These are phyloP conservation scores for Candida boidinii DNA, from an alignment of 805 yeast genomes.

Conservation along the genomic window DNA sequence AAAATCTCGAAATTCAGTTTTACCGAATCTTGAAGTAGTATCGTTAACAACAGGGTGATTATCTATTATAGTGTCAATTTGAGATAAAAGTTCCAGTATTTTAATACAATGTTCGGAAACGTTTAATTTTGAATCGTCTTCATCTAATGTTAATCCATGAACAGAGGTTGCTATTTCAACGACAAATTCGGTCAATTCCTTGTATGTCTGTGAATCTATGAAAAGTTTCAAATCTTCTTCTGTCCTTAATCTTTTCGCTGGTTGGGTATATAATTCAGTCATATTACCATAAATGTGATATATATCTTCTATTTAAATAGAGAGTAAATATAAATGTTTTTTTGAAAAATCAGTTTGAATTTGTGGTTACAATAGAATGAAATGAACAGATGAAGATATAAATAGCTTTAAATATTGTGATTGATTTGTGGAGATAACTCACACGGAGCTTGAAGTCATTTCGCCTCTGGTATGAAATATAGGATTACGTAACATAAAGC, in stretches of 20 bases:
- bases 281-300: too few relatives aligned
- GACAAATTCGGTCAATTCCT: constrained; percentile 46
- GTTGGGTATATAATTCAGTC: constrained; percentile 5
- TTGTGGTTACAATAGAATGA: too few relatives aligned
- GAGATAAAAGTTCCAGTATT: constrained; percentile 34
- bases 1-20: constrained; percentile 77
- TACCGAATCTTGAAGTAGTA: constrained; percentile 78
- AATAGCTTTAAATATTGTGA: too few relatives aligned
- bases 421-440: too few relatives aligned
- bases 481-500: too few relatives aligned
- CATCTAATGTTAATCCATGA: constrained; percentile 23
- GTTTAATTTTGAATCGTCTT: constrained; percentile 1
- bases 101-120: constrained; percentile 9
- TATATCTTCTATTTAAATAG: too few relatives aligned
- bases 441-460: too few relatives aligned
- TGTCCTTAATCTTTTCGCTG: constrained; percentile 16
- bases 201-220: constrained; percentile 40
- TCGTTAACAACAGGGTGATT: constrained; percentile 62
- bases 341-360: too few relatives aligned
- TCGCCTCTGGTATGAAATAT: too few relatives aligned
- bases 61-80: constrained; percentile 36
- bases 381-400: too few relatives aligned
- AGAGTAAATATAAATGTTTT: too few relatives aligned
- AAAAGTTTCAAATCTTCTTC: constrained; percentile 56
- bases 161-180: constrained; percentile 54